phyloP scores from a whole-genome alignment of 2,329 filamentous ascomycete genomes.

The Fonsecaea multimorphosa region DNA sequence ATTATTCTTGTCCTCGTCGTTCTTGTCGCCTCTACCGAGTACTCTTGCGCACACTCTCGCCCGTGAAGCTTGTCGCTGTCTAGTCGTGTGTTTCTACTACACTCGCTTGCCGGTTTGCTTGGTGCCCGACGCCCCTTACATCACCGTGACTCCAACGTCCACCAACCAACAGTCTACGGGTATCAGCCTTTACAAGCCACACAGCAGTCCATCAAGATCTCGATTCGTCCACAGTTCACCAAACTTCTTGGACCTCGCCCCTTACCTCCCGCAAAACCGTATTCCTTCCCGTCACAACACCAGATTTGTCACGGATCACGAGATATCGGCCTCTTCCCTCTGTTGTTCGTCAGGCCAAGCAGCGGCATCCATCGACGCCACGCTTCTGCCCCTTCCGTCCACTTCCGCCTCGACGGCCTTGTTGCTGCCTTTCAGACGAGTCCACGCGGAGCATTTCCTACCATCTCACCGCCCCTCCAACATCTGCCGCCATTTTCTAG shows the following conservation, averaged over 20 bases:
- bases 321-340: background rate
- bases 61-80: background rate
- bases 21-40: background rate
- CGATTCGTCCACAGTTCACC: background rate
- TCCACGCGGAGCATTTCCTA: background rate
- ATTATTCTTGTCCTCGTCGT: too few relatives aligned
- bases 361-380: constrained; percentile 1
- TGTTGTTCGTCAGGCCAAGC: background rate
- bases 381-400: constrained; percentile 3
- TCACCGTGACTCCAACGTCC: background rate
- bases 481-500: background rate
- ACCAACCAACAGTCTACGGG: background rate
- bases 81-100: background rate
- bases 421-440: background rate
- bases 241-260: background rate
- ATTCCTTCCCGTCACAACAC: constrained; percentile 2
- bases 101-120: background rate
- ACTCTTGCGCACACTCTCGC: background rate
- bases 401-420: constrained; percentile 9
- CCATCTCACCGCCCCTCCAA: background rate
- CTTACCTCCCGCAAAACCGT: background rate
- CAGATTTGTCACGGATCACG: constrained; percentile 9
- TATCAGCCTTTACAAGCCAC: background rate
- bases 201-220: background rate
- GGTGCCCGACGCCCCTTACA: constrained; percentile 1